Conservation (phyloP, 1,284 basidiomycete genomes). For the Malassezia cuniculi region DNA sequence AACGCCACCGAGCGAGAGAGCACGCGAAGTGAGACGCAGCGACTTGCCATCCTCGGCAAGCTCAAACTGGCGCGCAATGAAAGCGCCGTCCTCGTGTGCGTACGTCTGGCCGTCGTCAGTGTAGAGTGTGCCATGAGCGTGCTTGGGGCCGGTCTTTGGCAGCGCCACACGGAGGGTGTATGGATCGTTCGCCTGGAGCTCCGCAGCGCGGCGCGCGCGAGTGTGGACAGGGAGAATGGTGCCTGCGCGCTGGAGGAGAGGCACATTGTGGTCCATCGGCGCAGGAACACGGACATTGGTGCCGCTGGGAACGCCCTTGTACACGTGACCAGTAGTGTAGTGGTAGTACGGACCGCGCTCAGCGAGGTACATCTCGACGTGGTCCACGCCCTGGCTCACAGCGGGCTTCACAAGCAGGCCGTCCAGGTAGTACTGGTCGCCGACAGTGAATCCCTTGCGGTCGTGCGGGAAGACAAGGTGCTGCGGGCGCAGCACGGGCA, state of each 20-base stretch:
- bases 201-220: constrained; percentile 69
- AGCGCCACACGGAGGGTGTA: constrained; percentile 81
- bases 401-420: constrained; percentile 87
- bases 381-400: constrained; percentile 59
- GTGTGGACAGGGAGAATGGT: constrained; percentile 76
- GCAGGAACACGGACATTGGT: constrained; percentile 55
- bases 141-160: constrained; percentile 47
- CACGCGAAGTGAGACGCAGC: neutral
- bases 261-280: constrained; percentile 53
- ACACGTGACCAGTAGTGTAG: constrained; percentile 56
- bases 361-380: constrained; percentile 67
- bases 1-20: neutral
- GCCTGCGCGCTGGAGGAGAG: constrained; percentile 80
- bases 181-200: constrained; percentile 79
- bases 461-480: constrained; percentile 85
- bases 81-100: constrained; percentile 60
- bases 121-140: constrained; percentile 73
- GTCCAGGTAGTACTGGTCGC: constrained; percentile 89
- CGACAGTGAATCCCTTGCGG: constrained; percentile 66
- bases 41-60: neutral
- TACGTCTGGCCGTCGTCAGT: constrained; percentile 87
- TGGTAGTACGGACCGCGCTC: constrained; percentile 93
- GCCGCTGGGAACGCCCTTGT: constrained; percentile 57
- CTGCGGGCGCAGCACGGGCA: constrained; percentile 55
- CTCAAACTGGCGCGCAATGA: constrained; percentile 52